Conservation (phyloP, 2,329 filamentous ascomycete genomes). For the Fusarium lyarnte region DNA sequence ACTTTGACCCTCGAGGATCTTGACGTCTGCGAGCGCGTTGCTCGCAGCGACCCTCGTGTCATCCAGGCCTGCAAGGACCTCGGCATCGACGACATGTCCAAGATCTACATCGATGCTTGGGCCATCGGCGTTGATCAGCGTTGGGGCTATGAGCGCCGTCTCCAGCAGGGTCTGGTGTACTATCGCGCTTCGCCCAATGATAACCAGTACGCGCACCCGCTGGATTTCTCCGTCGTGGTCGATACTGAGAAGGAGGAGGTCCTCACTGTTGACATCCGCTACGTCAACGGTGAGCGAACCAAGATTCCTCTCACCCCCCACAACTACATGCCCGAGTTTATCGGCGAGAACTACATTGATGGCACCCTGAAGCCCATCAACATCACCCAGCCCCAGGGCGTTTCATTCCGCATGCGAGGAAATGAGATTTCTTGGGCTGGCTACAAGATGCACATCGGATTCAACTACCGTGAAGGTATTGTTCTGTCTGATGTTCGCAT, state of each 20-base stretch:
- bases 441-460: slow-evolving; percentile 76
- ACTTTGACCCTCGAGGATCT: slow-evolving; percentile 82
- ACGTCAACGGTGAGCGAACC: slow-evolving; percentile 58
- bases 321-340: slow-evolving; percentile 51
- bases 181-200: slow-evolving; percentile 79
- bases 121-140: slow-evolving; percentile 85
- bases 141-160: slow-evolving; percentile 74
- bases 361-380: slow-evolving; percentile 51
- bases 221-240: slow-evolving; percentile 58
- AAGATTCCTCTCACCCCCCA: slow-evolving; percentile 53
- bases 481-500: slow-evolving; percentile 76
- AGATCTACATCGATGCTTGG: slow-evolving; percentile 87
- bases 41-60: slow-evolving; percentile 75
- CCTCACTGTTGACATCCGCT: slow-evolving; percentile 55
- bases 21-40: slow-evolving; percentile 75
- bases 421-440: slow-evolving; percentile 67
- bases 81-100: slow-evolving; percentile 83
- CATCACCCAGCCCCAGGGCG: slow-evolving; percentile 53
- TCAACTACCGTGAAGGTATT: slow-evolving; percentile 76
- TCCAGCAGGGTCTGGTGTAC: slow-evolving; percentile 86
- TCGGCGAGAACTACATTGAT: slow-evolving; percentile 48
- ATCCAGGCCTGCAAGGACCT: slow-evolving; percentile 80
- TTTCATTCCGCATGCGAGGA: slow-evolving; percentile 58
- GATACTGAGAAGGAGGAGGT: slow-evolving; percentile 60
- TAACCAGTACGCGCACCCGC: slow-evolving; percentile 67